phyloP scores from a whole-genome alignment of 768 basidiomycete species.

The Sutorius australiensis region DNA sequence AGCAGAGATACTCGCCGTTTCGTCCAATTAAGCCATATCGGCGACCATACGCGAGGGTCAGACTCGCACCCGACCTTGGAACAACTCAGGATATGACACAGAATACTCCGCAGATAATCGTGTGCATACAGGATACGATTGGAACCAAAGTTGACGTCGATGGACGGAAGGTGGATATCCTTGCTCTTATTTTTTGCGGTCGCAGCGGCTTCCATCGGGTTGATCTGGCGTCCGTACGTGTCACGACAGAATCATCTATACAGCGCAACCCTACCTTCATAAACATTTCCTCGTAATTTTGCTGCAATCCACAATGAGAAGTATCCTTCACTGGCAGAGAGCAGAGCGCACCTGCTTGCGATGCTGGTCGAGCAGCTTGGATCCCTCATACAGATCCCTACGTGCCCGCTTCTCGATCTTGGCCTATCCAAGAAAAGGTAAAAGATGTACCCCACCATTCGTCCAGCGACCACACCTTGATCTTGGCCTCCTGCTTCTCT shows the following conservation, averaged over 20 bases:
- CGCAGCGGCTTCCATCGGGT: conserved; percentile 79
- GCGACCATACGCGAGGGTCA: conserved; percentile 85
- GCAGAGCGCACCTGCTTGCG: conserved; percentile 67
- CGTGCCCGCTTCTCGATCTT: conserved; percentile 97
- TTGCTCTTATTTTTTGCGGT: conserved; percentile 93
- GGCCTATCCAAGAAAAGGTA: conserved; percentile 44
- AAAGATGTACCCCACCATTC: neutral
- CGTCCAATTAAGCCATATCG: conserved; percentile 91
- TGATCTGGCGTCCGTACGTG: conserved; percentile 51
- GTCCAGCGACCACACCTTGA: conserved; percentile 50
- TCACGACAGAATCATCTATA: neutral
- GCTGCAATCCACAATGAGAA: conserved; percentile 42
- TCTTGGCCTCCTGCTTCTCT: conserved; percentile 95
- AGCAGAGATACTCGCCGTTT: conserved; percentile 47
- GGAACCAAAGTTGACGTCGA: conserved; percentile 95
- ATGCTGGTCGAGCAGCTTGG: conserved; percentile 89
- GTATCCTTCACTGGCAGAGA: neutral
- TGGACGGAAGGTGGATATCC: conserved; percentile 90
- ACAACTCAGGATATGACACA: neutral
- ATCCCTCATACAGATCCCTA: conserved; percentile 91
- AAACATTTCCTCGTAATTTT: conserved; percentile 98
- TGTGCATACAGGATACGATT: conserved; percentile 78
- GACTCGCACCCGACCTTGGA: conserved; percentile 71
- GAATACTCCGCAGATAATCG: neutral
- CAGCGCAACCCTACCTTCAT: conserved; percentile 69